Conservation (phyloP, 1,284 basidiomycete species). For the Psilocybe mexicana region DNA sequence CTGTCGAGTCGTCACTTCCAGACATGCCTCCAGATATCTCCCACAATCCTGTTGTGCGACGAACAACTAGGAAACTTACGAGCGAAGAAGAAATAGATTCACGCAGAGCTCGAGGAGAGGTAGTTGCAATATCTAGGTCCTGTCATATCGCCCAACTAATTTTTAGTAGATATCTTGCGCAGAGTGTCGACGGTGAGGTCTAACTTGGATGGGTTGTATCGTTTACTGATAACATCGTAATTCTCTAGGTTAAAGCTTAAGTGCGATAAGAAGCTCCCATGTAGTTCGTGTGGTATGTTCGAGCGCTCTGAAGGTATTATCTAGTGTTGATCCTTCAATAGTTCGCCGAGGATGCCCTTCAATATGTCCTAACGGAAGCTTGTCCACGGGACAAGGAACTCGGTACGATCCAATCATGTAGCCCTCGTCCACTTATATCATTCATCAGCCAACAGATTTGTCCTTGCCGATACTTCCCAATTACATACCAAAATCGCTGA, state of each 20-base stretch:
- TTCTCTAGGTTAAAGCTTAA: conserved; percentile 60
- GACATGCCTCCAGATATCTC: conserved; percentile 27
- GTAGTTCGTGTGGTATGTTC: conserved; percentile 47
- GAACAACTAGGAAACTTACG: conserved; percentile 42
- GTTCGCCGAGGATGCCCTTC: conserved; percentile 48
- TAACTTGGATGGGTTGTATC: neutral
- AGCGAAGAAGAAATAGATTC: conserved; percentile 54
- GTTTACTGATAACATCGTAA: neutral
- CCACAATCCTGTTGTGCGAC: conserved; percentile 31
- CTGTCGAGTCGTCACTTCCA: neutral
- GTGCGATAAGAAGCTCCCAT: conserved; percentile 65
- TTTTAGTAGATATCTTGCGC: conserved; percentile 51
- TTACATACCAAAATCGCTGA: conserved; percentile 68
- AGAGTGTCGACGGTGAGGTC: conserved; percentile 49
- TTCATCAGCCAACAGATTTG: conserved; percentile 44
- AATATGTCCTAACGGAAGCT: conserved; percentile 57
- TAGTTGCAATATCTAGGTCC: conserved; percentile 21
- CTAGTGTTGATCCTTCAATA: conserved; percentile 15
- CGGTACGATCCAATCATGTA: conserved; percentile 34
- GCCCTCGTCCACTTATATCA: neutral
- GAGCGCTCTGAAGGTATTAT: neutral
- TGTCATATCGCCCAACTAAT: conserved; percentile 4
- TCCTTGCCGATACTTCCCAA: conserved; percentile 70
- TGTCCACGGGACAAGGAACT: conserved; percentile 61
- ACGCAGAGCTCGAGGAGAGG: conserved; percentile 53